Percentiles rank a stretch among this genome's conserved stretches.
phyloP scores from a whole-genome alignment of 495 filamentous ascomycete species.

The Staphylotrichum tortipilum region DNA sequence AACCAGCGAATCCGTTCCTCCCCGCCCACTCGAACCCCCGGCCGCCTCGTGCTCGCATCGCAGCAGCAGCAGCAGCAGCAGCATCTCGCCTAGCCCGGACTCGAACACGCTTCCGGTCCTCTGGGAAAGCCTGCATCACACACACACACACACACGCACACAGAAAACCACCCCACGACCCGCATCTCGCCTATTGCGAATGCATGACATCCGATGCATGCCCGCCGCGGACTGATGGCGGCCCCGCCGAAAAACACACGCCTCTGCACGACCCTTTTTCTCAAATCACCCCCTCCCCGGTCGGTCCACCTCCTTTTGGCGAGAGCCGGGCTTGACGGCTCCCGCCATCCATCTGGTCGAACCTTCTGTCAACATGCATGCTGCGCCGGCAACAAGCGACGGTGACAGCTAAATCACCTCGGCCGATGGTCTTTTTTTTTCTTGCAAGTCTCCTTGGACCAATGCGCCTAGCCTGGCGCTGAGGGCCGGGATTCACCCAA shows the following conservation, averaged over 20 bases:
- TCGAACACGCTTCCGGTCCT: constrained; percentile 19
- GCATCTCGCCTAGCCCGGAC: constrained; percentile 11
- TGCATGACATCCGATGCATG: constrained; percentile 16
- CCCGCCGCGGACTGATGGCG: constrained; percentile 4
- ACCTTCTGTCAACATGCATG: no score
- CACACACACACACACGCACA: no score
- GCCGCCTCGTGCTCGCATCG: no score
- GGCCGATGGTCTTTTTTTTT: no score
- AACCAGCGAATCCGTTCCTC: no score
- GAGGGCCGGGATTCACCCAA: not conserved
- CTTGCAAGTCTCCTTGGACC: not conserved
- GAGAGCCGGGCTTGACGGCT: no score
- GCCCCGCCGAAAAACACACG: constrained; percentile 5
- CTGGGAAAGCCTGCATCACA: constrained; percentile 14
- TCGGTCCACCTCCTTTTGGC: no score
- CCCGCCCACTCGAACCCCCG: no score
- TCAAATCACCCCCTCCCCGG: not conserved
- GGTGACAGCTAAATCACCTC: no score
- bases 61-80: constrained; percentile 3
- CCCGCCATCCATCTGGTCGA: no score
- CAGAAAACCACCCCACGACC: constrained; percentile 10
- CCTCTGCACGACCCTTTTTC: not conserved
- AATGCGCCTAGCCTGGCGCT: not conserved
- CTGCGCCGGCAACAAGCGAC: no score
- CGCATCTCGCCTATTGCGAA: constrained; percentile 13